Evolutionary conservation across 1,284 basidiomycete species (phyloP).

Genomic region (Ustanciosporium gigantosporum): DNA sequence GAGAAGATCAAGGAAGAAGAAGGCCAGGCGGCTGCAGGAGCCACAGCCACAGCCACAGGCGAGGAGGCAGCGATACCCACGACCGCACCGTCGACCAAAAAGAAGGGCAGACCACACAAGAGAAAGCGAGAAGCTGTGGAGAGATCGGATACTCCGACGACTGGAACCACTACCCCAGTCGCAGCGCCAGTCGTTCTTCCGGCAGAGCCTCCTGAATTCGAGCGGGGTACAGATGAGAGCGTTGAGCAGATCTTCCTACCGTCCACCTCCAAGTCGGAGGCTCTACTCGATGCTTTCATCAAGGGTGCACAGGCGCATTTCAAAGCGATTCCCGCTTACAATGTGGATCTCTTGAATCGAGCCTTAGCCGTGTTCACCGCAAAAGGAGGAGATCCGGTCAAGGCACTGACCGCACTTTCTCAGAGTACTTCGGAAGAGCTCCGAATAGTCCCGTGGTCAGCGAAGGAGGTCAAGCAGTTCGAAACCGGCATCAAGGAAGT

Average conservation of each 20-base stretch:
- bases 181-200: slow-evolving; percentile 7
- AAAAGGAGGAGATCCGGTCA: slow-evolving; percentile 72
- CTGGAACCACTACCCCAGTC: slow-evolving; percentile 18
- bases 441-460: slow-evolving; percentile 65
- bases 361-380: slow-evolving; percentile 74
- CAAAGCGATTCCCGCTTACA: slow-evolving; percentile 62
- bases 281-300: slow-evolving; percentile 72
- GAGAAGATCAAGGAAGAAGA: slow-evolving; percentile 31
- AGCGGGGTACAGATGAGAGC: slow-evolving; percentile 75
- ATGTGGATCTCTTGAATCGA: slow-evolving; percentile 82
- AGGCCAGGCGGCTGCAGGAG: slow-evolving; percentile 5
- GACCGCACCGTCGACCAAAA: slow-evolving; percentile 23
- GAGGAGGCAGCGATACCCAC: slow-evolving; percentile 1
- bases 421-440: slow-evolving; percentile 67
- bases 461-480: slow-evolving; percentile 73
- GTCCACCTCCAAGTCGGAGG: slow-evolving; percentile 60
- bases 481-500: slow-evolving; percentile 73
- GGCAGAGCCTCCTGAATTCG: slow-evolving; percentile 62
- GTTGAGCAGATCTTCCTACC: slow-evolving; percentile 68
- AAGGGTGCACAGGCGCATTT: slow-evolving; percentile 63
- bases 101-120: slow-evolving; percentile 24
- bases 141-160: slow-evolving; percentile 31
- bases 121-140: slow-evolving; percentile 28
- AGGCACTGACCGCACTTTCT: slow-evolving; percentile 77
- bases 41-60: background rate